Base-by-base conservation (phyloP, 495 filamentous ascomycete species). In the Lichenothelia convexa region DNA sequence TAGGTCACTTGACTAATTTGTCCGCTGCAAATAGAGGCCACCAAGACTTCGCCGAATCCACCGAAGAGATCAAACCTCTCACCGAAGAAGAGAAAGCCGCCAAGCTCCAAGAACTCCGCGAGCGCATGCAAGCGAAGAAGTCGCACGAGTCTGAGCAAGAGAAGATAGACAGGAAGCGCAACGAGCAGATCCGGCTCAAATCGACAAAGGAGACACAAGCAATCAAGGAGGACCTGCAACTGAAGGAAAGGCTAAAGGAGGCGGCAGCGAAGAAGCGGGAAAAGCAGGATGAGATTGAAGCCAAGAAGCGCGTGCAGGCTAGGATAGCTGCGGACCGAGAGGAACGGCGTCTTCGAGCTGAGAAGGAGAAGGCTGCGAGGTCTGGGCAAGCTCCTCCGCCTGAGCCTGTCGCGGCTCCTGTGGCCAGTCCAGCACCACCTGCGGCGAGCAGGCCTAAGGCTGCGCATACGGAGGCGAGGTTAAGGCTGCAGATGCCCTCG, bases 241-340 rank as follows among this genome's bases (percentile, higher is more conserved):
- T 73, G 51, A 91, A 92, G 51, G 80, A 95, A 60, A 75, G 76
- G 48, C 60, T 93, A 45, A 93, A 95, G 54, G 82, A 91, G 44
- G 85, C 83, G 1, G 75, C 73, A 34, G 68, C 71, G 42, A 91
- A 92, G 61, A 70, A 75, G 40, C 63, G 71, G 48, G 89, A 99
- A 58, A 93, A 93, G 64, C 63, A 68, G 22, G 81, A 78, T 4
- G 89, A 95, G n/a, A 52, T 78, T 24, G 80, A 78, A 30, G 87
- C 85, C 4, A 87, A 85, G 60, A 78, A 77, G 58, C 70, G 76
- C 21, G 82, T 93, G 50, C 78, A 81, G 59, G 84, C 81, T 34
- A 83, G 78, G 62, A 94, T 99, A 30, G 82, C 81, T 38, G 84
- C 80, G 7, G 83, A 93, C 57, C 91, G 82, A 59, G 78, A 79